Evolutionary conservation across 495 filamentous ascomycete species (phyloP), one percentile per base, ranked within the genome.

Genomic region (Lasiosphaeria hispida): DNA sequence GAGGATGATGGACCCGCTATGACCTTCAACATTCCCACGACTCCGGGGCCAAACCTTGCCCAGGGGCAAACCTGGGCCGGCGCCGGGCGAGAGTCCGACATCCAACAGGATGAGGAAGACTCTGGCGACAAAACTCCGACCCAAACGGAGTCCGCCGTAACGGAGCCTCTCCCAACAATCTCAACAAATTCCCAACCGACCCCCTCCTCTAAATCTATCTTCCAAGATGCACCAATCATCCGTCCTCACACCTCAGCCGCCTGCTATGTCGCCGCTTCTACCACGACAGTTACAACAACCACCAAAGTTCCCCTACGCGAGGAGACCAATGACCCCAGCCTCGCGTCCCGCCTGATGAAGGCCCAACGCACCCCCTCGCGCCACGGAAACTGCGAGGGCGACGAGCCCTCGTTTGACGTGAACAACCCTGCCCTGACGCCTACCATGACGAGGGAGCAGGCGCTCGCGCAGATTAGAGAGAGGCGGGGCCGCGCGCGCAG

Each of bases 361-460:
- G 38, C 58, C 39, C 63, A 70, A 52, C 71, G 73, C 57, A 74
- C 70, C 1, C 74, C 76, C 1, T 72, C 72, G 1, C 63, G 54
- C 13, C 43, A 48, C 14, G 57, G 49, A 9, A 40, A 44, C n/a
- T 49, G 35, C 10, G 48, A 23, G n/a, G 53, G 36, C 7, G 41
- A 14, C n/a, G 63, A 68, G 38, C 50, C 50, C 41, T 67, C 60
- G 35, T 80, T 79, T 53, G 76, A 78, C 66, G 63, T 70, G 15
- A 79, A 65, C 56, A 80, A 80, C 69, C 75, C 77, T 14, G 75
- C 75, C 8, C 56, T 82, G 38, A 77, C 74, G 43, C 80, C 80
- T 7, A 83, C 80, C 38, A 80, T 84, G 79, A 77, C 78, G 34
- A 71, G 81, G 49, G 82, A 85, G 67, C 69, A 85, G 66, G 79